Percentiles rank a stretch among this genome's conserved stretches.
Conservation (phyloP, 257 asterid species). For the Verbena officinalis region DNA sequence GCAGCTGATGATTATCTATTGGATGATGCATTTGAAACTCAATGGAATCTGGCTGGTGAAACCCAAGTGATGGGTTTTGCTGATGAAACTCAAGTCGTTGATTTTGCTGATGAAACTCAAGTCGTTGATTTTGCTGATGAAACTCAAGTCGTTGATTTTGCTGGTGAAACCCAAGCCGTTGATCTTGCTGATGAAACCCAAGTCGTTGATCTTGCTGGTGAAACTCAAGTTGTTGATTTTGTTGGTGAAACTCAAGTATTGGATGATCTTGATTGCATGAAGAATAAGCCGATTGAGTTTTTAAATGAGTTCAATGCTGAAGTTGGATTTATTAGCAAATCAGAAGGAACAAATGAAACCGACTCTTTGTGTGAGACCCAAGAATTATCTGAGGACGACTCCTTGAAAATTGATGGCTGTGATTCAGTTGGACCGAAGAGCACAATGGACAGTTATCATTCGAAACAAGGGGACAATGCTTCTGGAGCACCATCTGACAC, state of each 20-base stretch:
- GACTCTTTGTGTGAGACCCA: slow-evolving; percentile 54
- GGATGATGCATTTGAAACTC: slow-evolving; percentile 67
- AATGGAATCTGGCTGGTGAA: slow-evolving; percentile 45
- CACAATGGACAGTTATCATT: slow-evolving; percentile 20
- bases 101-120: slow-evolving; percentile 32
- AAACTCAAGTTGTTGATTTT: slow-evolving; percentile 36
- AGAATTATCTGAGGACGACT: slow-evolving; percentile 44
- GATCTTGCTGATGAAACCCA: background rate
- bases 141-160: too few relatives aligned
- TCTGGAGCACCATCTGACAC: slow-evolving; percentile 29
- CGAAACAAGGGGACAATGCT: slow-evolving; percentile 34
- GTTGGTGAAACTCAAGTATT: slow-evolving; percentile 64
- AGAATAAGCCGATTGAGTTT: slow-evolving; percentile 31
- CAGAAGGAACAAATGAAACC: slow-evolving; percentile 39
- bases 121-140: slow-evolving; percentile 31
- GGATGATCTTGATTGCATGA: slow-evolving; percentile 49
- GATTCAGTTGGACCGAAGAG: slow-evolving; percentile 33
- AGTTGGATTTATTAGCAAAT: slow-evolving; percentile 39
- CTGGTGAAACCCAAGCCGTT: slow-evolving; percentile 39
- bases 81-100: slow-evolving; percentile 45
- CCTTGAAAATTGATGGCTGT: slow-evolving; percentile 27
- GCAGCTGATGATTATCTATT: slow-evolving; percentile 49
- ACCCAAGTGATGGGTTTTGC: slow-evolving; percentile 43
- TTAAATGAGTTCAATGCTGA: slow-evolving; percentile 39
- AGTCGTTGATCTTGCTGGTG: background rate